These are phyloP conservation scores for Solanum okadae DNA, from an alignment of 257 asterid species.

Conservation along the genomic window DNA sequence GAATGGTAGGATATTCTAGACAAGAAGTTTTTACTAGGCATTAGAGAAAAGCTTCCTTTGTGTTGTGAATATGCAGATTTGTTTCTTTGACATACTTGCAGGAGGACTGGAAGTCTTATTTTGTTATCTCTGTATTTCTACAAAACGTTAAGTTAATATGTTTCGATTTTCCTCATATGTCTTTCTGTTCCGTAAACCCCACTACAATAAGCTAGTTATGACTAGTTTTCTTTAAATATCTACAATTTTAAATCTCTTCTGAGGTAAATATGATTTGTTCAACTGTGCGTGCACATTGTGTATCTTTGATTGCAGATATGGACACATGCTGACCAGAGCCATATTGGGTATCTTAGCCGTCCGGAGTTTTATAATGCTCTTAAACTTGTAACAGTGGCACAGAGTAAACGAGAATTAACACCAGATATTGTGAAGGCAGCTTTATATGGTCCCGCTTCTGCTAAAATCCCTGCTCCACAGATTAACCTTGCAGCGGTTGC, in stretches of 20 bases:
- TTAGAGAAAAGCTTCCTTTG: background rate
- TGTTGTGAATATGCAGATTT: background rate
- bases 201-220: background rate
- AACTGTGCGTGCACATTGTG: background rate
- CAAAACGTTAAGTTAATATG: background rate
- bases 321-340: constrained; percentile 75
- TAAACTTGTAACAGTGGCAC: constrained; percentile 95
- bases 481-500: constrained; percentile 50
- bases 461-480: constrained; percentile 86
- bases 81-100: background rate
- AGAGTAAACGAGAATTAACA: constrained; percentile 85
- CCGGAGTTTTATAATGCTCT: constrained; percentile 89
- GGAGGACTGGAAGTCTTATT: background rate
- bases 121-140: background rate
- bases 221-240: background rate
- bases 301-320: constrained; percentile 63
- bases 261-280: background rate
- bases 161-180: background rate
- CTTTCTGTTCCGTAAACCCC: background rate
- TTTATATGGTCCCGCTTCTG: constrained; percentile 75
- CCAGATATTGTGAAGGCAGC: constrained; percentile 95
- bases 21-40: background rate
- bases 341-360: constrained; percentile 65
- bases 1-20: background rate
- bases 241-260: background rate